A percentile compares a stretch with the other conserved stretches of the same genome.
These are phyloP conservation scores for Clonostachys chloroleuca DNA, from an alignment of 2,329 filamentous ascomycete species.

Conservation along the genomic window DNA sequence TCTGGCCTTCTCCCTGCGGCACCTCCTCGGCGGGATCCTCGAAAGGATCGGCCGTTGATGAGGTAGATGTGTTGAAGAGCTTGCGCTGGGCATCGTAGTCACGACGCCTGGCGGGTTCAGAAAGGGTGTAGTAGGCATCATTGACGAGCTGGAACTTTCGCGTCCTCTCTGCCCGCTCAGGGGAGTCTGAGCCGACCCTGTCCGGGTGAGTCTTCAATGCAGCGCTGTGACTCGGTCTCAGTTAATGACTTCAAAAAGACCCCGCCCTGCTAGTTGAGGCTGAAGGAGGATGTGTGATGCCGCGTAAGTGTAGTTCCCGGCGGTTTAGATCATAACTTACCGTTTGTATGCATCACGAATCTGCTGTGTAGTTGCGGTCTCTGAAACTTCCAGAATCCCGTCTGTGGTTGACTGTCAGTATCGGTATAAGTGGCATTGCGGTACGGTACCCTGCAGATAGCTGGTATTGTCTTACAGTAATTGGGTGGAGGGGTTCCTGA, in stretches of 20 bases:
- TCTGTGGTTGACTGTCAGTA: conserved; percentile 39
- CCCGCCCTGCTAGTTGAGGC: neutral
- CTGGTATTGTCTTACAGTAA: too few relatives aligned
- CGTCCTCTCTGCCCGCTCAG: conserved; percentile 77
- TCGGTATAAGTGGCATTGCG: too few relatives aligned
- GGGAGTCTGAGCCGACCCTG: conserved; percentile 77
- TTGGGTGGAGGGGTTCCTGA: too few relatives aligned
- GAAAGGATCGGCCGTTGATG: conserved; percentile 30
- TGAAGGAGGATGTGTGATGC: neutral
- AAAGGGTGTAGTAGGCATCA: conserved; percentile 90
- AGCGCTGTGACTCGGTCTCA: conserved; percentile 46
- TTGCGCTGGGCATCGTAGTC: conserved; percentile 74
- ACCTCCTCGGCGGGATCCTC: conserved; percentile 37
- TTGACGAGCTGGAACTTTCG: conserved; percentile 89
- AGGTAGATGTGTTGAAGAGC: conserved; percentile 13
- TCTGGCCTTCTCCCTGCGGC: conserved; percentile 32
- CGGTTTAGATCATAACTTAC: conserved; percentile 32
- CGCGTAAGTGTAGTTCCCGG: neutral
- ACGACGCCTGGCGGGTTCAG: conserved; percentile 68
- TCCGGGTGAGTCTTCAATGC: conserved; percentile 93
- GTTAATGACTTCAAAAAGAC: neutral
- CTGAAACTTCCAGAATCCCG: conserved; percentile 66
- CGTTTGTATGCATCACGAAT: conserved; percentile 94
- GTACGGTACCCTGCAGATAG: too few relatives aligned
- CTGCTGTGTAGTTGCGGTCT: conserved; percentile 74